These are phyloP conservation scores for Neurospora cerealis DNA, from an alignment of 495 filamentous ascomycete species.

Conservation along the genomic window DNA sequence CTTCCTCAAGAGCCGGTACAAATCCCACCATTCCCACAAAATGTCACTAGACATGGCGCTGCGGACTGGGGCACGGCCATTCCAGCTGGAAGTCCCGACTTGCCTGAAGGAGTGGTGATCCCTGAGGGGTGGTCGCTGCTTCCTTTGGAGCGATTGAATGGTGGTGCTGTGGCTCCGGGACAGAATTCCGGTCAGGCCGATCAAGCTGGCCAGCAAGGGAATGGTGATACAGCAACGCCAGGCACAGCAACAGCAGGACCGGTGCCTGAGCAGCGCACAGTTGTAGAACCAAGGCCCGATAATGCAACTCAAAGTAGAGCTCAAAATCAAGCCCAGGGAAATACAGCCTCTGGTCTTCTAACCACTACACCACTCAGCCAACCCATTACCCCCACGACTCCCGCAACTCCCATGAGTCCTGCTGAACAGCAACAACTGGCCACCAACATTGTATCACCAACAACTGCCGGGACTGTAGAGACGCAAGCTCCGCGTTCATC, in stretches of 20 bases:
- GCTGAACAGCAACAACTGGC: neutral
- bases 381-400: neutral
- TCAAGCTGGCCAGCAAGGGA: neutral
- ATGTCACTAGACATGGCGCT: conserved; percentile 33
- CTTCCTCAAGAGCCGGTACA: conserved; percentile 10
- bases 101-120: conserved; percentile 63
- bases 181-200: neutral
- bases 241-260: neutral
- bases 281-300: neutral
- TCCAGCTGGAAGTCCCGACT: conserved; percentile 52
- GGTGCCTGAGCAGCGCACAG: neutral
- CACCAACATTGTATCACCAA: neutral
- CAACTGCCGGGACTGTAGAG: neutral
- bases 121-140: conserved; percentile 69
- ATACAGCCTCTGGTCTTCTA: neutral
- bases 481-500: neutral
- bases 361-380: neutral
- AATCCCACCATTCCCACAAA: conserved; percentile 14
- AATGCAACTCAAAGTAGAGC: neutral
- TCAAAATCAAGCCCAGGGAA: neutral
- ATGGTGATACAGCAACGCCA: neutral
- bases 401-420: neutral
- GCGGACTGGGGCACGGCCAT: conserved; percentile 37
- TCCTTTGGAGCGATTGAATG: conserved; percentile 52
- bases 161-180: conserved; percentile 2